A percentile compares a stretch with the other conserved stretches of the same genome.
phyloP scores from a whole-genome alignment of 306 rosid genomes.

The Lathyrus tuberosus region DNA sequence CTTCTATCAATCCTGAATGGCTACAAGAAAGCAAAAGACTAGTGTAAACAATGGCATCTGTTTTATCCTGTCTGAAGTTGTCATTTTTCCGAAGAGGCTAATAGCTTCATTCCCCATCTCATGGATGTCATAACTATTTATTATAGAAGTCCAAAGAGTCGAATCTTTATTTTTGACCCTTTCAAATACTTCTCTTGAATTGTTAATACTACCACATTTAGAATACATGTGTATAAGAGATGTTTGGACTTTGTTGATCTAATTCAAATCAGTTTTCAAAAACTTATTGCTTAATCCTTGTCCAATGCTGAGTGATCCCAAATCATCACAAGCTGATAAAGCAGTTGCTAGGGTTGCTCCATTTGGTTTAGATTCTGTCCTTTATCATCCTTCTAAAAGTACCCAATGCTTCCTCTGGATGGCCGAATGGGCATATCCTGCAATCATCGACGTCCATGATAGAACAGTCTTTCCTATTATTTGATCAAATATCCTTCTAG shows the following conservation, averaged over 20 bases:
- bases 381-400: too few species aligned
- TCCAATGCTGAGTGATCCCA: too few species aligned
- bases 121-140: slow-evolving; percentile 58
- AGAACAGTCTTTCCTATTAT: slow-evolving; percentile 47
- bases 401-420: too few species aligned
- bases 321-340: too few species aligned
- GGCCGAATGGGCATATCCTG: slow-evolving; percentile 45
- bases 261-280: too few species aligned
- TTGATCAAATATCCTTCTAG: slow-evolving; percentile 54
- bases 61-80: slow-evolving; percentile 38
- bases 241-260: slow-evolving; percentile 48
- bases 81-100: slow-evolving; percentile 58
- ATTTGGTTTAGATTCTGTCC: too few species aligned
- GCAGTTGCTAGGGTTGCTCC: too few species aligned
- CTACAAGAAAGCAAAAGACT: slow-evolving; percentile 63
- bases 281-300: too few species aligned
- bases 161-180: slow-evolving; percentile 58
- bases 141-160: slow-evolving; percentile 69
- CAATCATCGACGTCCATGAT: slow-evolving; percentile 68
- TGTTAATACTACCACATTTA: slow-evolving; percentile 62
- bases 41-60: slow-evolving; percentile 66
- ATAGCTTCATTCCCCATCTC: slow-evolving; percentile 68
- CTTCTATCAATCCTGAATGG: slow-evolving; percentile 75
- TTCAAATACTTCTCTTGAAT: slow-evolving; percentile 56
- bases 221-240: slow-evolving; percentile 80